Evolutionary conservation across 140 eudicot species (phyloP), one percentile per base, ranked within the genome.

Genomic region (Erigeron philadelphicus): DNA sequence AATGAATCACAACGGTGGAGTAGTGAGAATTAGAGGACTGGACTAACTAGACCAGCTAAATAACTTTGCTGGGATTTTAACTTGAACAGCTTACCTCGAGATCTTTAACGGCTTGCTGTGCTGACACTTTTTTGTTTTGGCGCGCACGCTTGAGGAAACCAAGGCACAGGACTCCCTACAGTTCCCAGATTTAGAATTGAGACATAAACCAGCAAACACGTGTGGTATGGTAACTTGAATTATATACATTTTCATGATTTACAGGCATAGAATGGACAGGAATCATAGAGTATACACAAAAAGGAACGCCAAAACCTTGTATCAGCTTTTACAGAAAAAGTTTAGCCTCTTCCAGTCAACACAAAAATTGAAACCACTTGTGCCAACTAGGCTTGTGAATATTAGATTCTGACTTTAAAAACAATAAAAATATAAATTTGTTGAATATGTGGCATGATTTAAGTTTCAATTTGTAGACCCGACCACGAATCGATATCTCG

Each of bases 141-240:
- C 91, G 97, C 72, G 95, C 86, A 71, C 97, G 96, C 75, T 88
- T 88, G 57, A 91, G 82, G 68, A 70, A 64, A 54, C 97, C 97
- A 71, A 91, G 78, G 80, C 97, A 91, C 11, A 91, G 80, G 17
- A 91, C 43, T 76, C 97, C 97, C 97, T 91, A 79, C 35, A 45
- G 1, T 65, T 68, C n/a, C 64, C 69, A 67, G 46, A 19, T 75
- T 57, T 46, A 18, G 9, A 56, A 46, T 35, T 55, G 11, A 31
- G 38, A 31, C 38, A 31, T 31, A 3, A 31, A 31, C 38, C 38
- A 31, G 38, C 38, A 31, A 31, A 31, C 38, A 31, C 3, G 58
- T 38, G 25, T 15, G 16, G 49, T 41, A 12, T 5, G 5, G 31
- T 18, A 41, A 44, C 58, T 19, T 64, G 35, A 64, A 64, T 63